These are phyloP conservation scores for Ascomycota sp. DNA, from an alignment of 2,329 filamentous ascomycete species.

Conservation along the genomic window DNA sequence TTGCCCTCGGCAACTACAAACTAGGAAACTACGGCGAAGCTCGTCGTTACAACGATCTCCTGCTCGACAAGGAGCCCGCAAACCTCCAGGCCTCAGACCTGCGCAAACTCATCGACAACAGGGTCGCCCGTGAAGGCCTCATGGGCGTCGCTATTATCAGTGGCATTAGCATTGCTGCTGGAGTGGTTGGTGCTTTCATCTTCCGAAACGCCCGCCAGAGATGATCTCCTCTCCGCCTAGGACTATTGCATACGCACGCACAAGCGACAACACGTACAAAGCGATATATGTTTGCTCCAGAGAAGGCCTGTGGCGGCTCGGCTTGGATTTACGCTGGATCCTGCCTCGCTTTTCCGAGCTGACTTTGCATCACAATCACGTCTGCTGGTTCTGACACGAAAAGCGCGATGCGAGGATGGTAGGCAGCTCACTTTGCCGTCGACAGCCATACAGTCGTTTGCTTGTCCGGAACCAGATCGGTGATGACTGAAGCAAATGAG, in stretches of 20 bases:
- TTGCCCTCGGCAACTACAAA: conserved; percentile 94
- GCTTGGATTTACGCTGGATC: no score
- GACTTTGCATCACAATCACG: no score
- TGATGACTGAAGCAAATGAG: no score
- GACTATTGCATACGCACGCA: background rate
- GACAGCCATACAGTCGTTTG: no score
- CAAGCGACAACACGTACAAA: no score
- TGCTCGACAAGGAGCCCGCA: conserved; percentile 75
- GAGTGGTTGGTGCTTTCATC: conserved; percentile 76
- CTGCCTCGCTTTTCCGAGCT: no score
- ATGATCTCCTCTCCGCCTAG: conserved; percentile 13
- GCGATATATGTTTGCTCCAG: no score
- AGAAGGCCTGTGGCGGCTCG: no score
- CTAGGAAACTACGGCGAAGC: conserved; percentile 94
- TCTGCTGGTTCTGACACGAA: no score
- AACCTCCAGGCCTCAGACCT: conserved; percentile 84
- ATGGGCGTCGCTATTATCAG: conserved; percentile 90
- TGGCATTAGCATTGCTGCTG: conserved; percentile 77
- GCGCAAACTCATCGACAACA: conserved; percentile 78
- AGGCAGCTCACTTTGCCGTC: no score
- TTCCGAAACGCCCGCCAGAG: conserved; percentile 53
- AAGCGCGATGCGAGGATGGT: no score
- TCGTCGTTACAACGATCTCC: conserved; percentile 77
- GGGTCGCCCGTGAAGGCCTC: conserved; percentile 83
- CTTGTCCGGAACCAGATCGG: no score